A percentile compares a stretch with the other conserved stretches of the same genome.
These are phyloP conservation scores for Nakaseomyces glabratus DNA, from an alignment of 1,139 yeast species.

Conservation along the genomic window DNA sequence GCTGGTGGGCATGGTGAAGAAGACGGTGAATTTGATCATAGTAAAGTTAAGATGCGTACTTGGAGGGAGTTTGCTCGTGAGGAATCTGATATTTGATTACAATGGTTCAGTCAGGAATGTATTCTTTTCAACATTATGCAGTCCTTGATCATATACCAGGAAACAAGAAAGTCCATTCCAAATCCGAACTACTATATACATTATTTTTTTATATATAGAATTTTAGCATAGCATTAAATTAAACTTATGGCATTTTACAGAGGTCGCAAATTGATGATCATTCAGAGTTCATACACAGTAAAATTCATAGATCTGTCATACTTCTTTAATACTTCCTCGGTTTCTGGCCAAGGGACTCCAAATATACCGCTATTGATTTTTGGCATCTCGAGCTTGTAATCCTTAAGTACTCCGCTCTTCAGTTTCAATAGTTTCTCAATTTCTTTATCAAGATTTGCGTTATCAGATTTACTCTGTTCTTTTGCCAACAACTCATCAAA, in stretches of 20 bases:
- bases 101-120: too few relatives aligned
- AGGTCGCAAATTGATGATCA: too few relatives aligned
- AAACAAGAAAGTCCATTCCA: too few relatives aligned
- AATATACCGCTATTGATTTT: slow-evolving; percentile 74
- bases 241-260: too few relatives aligned
- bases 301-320: slow-evolving; percentile 35
- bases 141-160: too few relatives aligned
- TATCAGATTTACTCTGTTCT: slow-evolving; percentile 6
- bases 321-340: slow-evolving; percentile 43
- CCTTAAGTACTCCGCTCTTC: slow-evolving; percentile 10
- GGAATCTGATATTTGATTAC: background rate
- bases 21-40: slow-evolving; percentile 82
- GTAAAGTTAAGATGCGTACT: slow-evolving; percentile 77
- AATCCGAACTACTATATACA: too few relatives aligned
- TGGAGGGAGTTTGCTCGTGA: slow-evolving; percentile 66
- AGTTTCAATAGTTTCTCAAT: slow-evolving; percentile 2
- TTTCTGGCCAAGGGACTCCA: slow-evolving; percentile 66
- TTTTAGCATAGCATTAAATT: too few relatives aligned
- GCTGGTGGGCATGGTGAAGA: slow-evolving; percentile 55
- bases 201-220: too few relatives aligned
- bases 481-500: slow-evolving; percentile 9
- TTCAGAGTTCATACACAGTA: slow-evolving; percentile 16
- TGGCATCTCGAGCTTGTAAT: slow-evolving; percentile 48
- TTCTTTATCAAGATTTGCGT: slow-evolving; percentile 9
- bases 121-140: too few relatives aligned